Conservation (phyloP, 768 basidiomycete genomes). For the Rhizopogon salebrosus region DNA sequence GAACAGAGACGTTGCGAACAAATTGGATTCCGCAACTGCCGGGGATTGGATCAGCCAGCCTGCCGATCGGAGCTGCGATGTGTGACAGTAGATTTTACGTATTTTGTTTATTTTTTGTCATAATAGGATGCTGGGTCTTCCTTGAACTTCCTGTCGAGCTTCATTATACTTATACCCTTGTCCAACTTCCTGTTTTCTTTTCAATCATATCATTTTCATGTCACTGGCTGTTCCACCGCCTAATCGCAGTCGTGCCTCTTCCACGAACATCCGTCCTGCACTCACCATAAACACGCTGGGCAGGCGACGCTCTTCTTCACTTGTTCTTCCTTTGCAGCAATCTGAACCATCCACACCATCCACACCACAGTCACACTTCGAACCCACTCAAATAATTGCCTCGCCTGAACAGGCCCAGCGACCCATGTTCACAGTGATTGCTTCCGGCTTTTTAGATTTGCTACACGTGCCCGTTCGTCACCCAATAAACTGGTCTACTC, state of each 20-base stretch:
- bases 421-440: slow-evolving; percentile 47
- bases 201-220: slow-evolving; percentile 16
- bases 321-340: slow-evolving; percentile 30
- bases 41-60: neutral
- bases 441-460: slow-evolving; percentile 48
- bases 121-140: no score
- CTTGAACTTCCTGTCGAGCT: neutral
- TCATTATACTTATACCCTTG: neutral
- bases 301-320: slow-evolving; percentile 48
- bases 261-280: slow-evolving; percentile 50
- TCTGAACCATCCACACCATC: slow-evolving; percentile 11
- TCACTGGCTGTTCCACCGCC: slow-evolving; percentile 34
- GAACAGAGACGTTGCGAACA: no score
- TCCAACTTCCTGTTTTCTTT: neutral
- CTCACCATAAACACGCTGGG: slow-evolving; percentile 50
- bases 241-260: slow-evolving; percentile 52
- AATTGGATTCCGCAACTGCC: neutral
- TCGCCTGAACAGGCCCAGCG: slow-evolving; percentile 10
- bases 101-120: slow-evolving; percentile 3
- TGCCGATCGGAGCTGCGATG: neutral
- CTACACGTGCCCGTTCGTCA: slow-evolving; percentile 42
- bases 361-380: neutral
- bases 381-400: slow-evolving; percentile 3
- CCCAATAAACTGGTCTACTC: slow-evolving; percentile 35
- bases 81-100: neutral